These are phyloP conservation scores for Trypanosoma rangeli DNA, from an alignment of 208 protist genomes.

Conservation along the genomic window DNA sequence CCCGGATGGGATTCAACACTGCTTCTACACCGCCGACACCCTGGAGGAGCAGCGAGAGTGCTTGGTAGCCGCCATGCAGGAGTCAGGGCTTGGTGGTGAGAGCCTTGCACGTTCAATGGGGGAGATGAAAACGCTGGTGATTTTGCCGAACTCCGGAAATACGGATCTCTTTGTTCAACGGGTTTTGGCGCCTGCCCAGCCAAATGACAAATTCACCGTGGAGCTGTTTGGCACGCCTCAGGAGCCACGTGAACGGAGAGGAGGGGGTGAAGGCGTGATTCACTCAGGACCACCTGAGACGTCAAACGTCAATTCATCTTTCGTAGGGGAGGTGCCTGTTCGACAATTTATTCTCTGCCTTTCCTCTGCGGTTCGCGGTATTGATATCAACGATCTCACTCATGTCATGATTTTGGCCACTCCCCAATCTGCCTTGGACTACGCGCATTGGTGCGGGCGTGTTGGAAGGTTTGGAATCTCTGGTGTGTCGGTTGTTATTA, in stretches of 20 bases:
- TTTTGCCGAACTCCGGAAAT: slow-evolving; percentile 62
- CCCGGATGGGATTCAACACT: slow-evolving; percentile 64
- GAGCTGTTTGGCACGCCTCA: background rate
- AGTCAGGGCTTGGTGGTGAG: background rate
- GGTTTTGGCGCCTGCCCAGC: slow-evolving; percentile 60
- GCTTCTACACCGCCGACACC: slow-evolving; percentile 85
- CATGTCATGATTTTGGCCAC: slow-evolving; percentile 74
- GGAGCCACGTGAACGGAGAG: background rate
- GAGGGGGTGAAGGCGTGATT: background rate
- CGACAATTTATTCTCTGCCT: slow-evolving; percentile 46
- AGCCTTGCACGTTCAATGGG: background rate
- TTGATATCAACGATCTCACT: slow-evolving; percentile 70
- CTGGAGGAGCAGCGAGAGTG: slow-evolving; percentile 70
- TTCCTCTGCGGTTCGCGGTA: slow-evolving; percentile 59
- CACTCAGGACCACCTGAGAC: background rate
- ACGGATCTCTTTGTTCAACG: slow-evolving; percentile 44
- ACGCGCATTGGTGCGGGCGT: slow-evolving; percentile 85
- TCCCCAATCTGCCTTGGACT: slow-evolving; percentile 63
- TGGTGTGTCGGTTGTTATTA: slow-evolving; percentile 63
- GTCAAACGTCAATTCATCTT: background rate
- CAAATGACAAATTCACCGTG: background rate
- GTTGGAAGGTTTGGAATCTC: slow-evolving; percentile 70
- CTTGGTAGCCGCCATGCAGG: slow-evolving; percentile 29
- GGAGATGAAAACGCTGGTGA: slow-evolving; percentile 37
- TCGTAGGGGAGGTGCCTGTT: background rate